These are phyloP conservation scores for Pisolithus sp. DNA, from an alignment of 768 basidiomycete species.

Conservation along the genomic window DNA sequence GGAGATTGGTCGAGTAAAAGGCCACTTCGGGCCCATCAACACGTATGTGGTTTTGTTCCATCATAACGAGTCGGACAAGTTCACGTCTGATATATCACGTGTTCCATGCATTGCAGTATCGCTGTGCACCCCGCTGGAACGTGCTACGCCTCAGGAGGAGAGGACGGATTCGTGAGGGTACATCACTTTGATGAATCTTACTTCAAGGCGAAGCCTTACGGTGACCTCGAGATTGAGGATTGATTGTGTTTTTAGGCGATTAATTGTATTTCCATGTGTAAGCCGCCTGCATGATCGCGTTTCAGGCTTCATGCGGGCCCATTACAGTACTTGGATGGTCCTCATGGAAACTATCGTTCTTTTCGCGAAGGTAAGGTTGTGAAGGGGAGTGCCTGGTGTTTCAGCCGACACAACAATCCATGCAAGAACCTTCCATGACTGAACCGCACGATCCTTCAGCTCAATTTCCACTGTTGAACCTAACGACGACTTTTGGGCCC, in stretches of 20 bases:
- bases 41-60: constrained; percentile 54
- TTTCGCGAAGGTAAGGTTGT: too few species aligned
- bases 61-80: background rate
- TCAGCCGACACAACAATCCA: too few species aligned
- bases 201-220: constrained; percentile 87
- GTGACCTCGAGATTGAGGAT: constrained; percentile 74
- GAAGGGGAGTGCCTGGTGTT: too few species aligned
- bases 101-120: constrained; percentile 46
- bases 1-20: constrained; percentile 95
- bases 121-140: constrained; percentile 88
- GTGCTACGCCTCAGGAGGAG: constrained; percentile 89
- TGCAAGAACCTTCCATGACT: too few species aligned
- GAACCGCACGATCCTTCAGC: too few species aligned
- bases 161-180: constrained; percentile 91
- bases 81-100: constrained; percentile 1
- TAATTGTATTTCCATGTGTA: constrained; percentile 3
- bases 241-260: constrained; percentile 22
- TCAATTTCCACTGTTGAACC: too few species aligned
- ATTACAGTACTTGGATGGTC: too few species aligned
- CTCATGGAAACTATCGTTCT: too few species aligned
- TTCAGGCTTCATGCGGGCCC: too few species aligned
- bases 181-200: constrained; percentile 95
- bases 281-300: too few species aligned
- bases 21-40: constrained; percentile 95
- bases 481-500: too few species aligned